Evolutionary conservation across 192 early-diverging fungal species (phyloP).

Genomic region (Podochytrium sp.): DNA sequence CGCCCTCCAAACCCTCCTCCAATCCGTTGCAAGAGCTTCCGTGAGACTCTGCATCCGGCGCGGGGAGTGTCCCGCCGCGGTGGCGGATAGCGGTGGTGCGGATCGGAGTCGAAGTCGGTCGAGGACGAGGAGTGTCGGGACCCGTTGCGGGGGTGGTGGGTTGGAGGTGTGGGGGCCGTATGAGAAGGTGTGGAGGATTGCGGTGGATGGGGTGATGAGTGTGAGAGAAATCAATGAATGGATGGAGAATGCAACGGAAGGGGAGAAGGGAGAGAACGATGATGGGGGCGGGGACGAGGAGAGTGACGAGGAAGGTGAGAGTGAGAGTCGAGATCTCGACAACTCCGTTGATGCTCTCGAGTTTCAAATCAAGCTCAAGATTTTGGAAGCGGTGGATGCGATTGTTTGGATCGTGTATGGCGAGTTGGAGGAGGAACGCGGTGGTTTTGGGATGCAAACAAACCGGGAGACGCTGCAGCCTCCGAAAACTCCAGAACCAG

Average conservation of each 20-base stretch:
- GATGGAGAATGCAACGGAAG: neutral
- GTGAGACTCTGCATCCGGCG: neutral
- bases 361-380: conserved; percentile 20
- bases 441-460: too few species aligned
- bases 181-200: neutral
- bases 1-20: neutral
- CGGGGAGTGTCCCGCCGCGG: neutral
- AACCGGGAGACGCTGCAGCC: neutral
- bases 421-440: neutral
- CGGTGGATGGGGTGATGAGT: conserved; percentile 2
- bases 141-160: neutral
- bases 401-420: neutral
- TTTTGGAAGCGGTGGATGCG: conserved; percentile 6
- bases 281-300: neutral
- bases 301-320: neutral
- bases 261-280: neutral
- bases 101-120: conserved; percentile 1
- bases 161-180: neutral
- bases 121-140: neutral
- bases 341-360: neutral
- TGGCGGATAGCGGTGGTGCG: neutral
- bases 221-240: conserved; percentile 1
- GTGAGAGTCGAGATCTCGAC: neutral
- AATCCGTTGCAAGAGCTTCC: neutral
- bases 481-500: neutral